Conservation (phyloP, 2,329 filamentous ascomycete genomes). For the Dryadomyces sulphureus region DNA sequence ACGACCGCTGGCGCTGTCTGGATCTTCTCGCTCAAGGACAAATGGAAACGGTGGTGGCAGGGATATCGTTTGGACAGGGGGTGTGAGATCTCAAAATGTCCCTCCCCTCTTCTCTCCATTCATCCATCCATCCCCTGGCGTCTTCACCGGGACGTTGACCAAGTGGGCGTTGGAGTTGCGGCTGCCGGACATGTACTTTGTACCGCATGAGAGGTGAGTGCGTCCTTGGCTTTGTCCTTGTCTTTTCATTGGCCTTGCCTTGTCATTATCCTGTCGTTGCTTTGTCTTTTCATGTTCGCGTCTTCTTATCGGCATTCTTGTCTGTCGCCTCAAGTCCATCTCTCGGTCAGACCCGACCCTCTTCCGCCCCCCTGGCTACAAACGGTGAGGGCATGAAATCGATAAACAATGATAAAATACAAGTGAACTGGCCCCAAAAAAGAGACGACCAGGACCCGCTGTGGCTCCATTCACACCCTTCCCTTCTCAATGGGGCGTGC, state of each 20-base stretch:
- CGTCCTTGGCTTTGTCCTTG: neutral
- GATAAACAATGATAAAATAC: slow-evolving; percentile 3
- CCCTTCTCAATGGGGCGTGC: neutral
- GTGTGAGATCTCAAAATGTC: neutral
- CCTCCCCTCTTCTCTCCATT: neutral
- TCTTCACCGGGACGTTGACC: neutral
- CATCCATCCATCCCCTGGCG: neutral
- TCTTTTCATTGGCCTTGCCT: neutral
- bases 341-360: too few species aligned
- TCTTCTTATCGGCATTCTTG: too few species aligned
- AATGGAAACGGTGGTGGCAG: slow-evolving; percentile 4
- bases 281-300: too few species aligned
- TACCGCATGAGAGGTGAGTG: too few species aligned
- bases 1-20: neutral
- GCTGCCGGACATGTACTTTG: too few species aligned
- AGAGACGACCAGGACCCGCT: too few species aligned
- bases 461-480: neutral
- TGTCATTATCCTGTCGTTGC: neutral
- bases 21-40: neutral
- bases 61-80: slow-evolving; percentile 4
- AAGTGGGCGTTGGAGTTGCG: too few species aligned
- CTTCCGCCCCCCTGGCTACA: too few species aligned
- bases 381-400: slow-evolving; percentile 1
- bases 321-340: too few species aligned
- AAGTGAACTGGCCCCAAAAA: too few species aligned